Percentiles rank a stretch among this genome's conserved stretches.
Evolutionary conservation across 306 rosid species (phyloP).

Genomic region (Glycine soja): DNA sequence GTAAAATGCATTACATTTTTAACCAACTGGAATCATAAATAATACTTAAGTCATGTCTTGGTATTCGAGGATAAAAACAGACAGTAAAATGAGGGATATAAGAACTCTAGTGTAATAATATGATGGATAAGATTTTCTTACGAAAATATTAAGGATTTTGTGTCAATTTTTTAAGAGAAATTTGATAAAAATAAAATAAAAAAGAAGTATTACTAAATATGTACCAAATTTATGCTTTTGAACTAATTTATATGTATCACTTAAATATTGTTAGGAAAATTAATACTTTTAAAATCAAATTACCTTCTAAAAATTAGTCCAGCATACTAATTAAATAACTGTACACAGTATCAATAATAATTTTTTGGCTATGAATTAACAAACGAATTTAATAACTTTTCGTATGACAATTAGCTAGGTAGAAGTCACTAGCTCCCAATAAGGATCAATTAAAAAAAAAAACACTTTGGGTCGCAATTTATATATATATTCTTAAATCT

Average conservation of each 20-base stretch:
- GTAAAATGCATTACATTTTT: neutral
- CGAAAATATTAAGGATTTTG: neutral
- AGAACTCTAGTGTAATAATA: neutral
- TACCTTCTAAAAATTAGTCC: no score
- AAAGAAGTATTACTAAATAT: no score
- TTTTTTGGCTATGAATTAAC: neutral
- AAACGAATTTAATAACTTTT: neutral
- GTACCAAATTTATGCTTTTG: no score
- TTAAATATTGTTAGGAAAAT: neutral
- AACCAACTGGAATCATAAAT: conserved; percentile 5
- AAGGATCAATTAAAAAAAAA: neutral
- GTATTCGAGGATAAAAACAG: neutral
- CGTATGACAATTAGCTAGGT: neutral
- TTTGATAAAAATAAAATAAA: neutral
- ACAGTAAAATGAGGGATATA: neutral
- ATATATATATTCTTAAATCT: neutral
- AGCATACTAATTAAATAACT: neutral
- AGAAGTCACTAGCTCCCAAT: neutral
- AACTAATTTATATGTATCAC: neutral
- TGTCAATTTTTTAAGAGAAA: neutral
- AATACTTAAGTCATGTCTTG: neutral
- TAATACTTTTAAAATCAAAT: no score
- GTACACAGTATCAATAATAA: no score
- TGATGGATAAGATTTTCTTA: neutral
- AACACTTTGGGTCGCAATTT: neutral